These are phyloP conservation scores for Lignosus rhinocerotis DNA, from an alignment of 1,284 basidiomycete species.

Conservation along the genomic window DNA sequence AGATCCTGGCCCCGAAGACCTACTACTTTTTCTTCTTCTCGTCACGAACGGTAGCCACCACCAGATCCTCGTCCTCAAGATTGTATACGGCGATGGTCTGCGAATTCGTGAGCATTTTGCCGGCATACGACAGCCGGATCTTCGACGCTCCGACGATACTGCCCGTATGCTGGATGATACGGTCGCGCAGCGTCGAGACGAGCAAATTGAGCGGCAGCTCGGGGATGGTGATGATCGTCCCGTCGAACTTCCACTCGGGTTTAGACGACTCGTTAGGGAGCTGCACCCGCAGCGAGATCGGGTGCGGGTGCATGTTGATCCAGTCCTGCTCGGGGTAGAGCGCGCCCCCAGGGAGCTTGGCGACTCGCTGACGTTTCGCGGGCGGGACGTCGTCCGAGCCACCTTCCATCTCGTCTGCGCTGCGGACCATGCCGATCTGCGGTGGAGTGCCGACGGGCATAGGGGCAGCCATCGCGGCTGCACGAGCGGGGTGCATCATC, in stretches of 20 bases:
- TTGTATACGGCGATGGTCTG: slow-evolving; percentile 86
- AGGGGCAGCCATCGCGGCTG: slow-evolving; percentile 34
- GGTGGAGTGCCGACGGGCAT: slow-evolving; percentile 35
- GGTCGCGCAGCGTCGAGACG: slow-evolving; percentile 85
- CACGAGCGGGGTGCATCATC: slow-evolving; percentile 42
- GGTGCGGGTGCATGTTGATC: slow-evolving; percentile 86
- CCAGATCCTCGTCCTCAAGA: slow-evolving; percentile 83
- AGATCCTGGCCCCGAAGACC: no score
- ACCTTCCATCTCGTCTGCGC: slow-evolving; percentile 73
- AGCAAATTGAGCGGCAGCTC: slow-evolving; percentile 82
- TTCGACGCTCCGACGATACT: slow-evolving; percentile 76
- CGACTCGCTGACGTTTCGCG: slow-evolving; percentile 81
- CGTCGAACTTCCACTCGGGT: slow-evolving; percentile 91
- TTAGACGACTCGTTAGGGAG: slow-evolving; percentile 79
- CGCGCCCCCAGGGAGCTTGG: slow-evolving; percentile 78
- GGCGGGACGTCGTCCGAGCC: slow-evolving; percentile 62
- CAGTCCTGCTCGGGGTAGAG: slow-evolving; percentile 85
- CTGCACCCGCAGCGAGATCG: slow-evolving; percentile 82
- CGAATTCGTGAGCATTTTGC: slow-evolving; percentile 84
- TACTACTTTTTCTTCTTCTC: slow-evolving; percentile 73
- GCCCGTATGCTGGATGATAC: slow-evolving; percentile 76
- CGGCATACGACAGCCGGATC: slow-evolving; percentile 75
- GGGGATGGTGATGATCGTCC: slow-evolving; percentile 70
- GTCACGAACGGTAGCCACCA: slow-evolving; percentile 77
- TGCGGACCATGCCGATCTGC: slow-evolving; percentile 67